phyloP scores from a whole-genome alignment of 805 yeast species.

The Starmerella floris region DNA sequence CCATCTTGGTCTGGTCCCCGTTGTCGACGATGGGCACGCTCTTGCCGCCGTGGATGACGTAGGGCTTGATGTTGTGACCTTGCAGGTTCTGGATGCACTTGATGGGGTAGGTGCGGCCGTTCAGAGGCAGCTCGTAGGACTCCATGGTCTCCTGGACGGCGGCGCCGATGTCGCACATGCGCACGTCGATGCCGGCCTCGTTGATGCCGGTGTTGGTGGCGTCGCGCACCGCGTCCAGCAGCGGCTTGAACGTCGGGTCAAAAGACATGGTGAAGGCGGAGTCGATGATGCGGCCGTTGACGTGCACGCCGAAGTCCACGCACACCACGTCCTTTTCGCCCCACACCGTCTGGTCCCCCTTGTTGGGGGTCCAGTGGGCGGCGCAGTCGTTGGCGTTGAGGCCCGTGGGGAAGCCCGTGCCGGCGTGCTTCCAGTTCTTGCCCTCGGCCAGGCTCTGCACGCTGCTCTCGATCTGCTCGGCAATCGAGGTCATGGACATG shows the following conservation, averaged over 20 bases:
- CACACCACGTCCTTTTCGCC: constrained; percentile 87
- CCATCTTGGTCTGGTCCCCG: constrained; percentile 93
- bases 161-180: constrained; percentile 89
- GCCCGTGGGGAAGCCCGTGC: constrained; percentile 98
- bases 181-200: constrained; percentile 91
- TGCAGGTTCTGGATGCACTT: constrained; percentile 83
- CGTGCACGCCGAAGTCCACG: constrained; percentile 93
- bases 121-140: constrained; percentile 79
- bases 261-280: constrained; percentile 89
- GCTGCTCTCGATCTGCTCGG: constrained; percentile 76
- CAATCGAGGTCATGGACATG: constrained; percentile 79
- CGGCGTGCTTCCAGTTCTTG: constrained; percentile 46
- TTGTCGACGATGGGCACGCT: constrained; percentile 92
- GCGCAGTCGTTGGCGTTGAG: constrained; percentile 86
- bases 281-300: constrained; percentile 86
- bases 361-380: constrained; percentile 95
- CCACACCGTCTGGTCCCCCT: constrained; percentile 75
- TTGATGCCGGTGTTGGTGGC: constrained; percentile 90
- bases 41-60: constrained; percentile 83
- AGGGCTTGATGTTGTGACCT: constrained; percentile 86
- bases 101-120: constrained; percentile 73
- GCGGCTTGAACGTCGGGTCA: constrained; percentile 49
- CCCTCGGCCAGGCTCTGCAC: constrained; percentile 62
- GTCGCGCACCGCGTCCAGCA: constrained; percentile 72
- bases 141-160: constrained; percentile 97